Evolutionary conservation across 2,329 filamentous ascomycete species (phyloP), one percentile per base, ranked within the genome.

Genomic region (Fusarium mundagurra): DNA sequence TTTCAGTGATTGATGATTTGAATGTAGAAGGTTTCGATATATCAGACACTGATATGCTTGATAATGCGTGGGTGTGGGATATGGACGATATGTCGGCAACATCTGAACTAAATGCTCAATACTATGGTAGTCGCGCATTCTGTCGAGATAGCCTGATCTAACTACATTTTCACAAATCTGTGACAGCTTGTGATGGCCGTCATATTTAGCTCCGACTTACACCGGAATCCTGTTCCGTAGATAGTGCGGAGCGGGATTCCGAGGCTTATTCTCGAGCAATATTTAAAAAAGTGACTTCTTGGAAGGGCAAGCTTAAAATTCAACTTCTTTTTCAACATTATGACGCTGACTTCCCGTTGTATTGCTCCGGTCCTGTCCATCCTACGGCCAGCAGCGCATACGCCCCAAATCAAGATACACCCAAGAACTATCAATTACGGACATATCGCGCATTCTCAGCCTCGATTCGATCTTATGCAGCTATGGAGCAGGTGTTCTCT

Each of bases 1-100:
- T 71, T 11, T 75, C 72, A 12, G 73, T 60, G n/a, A 73, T 75
- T 29, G 61, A 75, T 31, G 69, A 75, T 51, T 29, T 75, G 12
- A 48, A 73, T 20, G 18, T 75, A 1, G 70, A 66, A 18, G 67
- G 55, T 11, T 34, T 57, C 0, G 43, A 60, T 11, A 43, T 65
- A 9, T 24, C 71, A 6, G 72, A 71, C 33, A 67, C 54, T 12
- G 48, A 38, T 14, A 62, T 75, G 45, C 67, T 69, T 31, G 70
- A 71, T 22, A 48, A 61, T 27, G 71, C 48, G 5, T 75, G 73
- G 70, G 67, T 71, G 41, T 75, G 69, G 73, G 51, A 73, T 36
- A 18, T 75, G 22, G 71, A 71, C 22, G 50, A 55, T 9, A 31
- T 60, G 6, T 47, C 29, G 18, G 38, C 36, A 18, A 34, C 13